A percentile compares a stretch with the other conserved stretches of the same genome.
phyloP scores from a whole-genome alignment of 2,329 filamentous ascomycete species.

The Coniochaeta sp. region DNA sequence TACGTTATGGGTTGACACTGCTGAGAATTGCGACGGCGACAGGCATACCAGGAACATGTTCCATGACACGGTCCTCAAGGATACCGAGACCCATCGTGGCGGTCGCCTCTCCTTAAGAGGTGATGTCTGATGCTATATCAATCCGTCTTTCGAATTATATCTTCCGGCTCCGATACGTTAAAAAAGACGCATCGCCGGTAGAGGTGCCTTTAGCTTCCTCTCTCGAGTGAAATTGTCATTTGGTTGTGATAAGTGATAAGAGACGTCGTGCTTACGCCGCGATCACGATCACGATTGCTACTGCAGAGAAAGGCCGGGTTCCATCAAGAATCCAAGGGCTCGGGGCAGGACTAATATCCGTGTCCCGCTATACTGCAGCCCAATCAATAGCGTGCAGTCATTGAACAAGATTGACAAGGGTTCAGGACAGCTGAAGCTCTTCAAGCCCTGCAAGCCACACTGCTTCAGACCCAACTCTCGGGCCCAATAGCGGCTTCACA shows the following conservation, averaged over 20 bases:
- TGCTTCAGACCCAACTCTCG: neutral
- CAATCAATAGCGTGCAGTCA: neutral
- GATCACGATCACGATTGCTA: neutral
- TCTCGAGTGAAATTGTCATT: neutral
- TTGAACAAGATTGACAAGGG: neutral
- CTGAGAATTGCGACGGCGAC: neutral
- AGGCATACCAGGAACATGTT: slow-evolving; percentile 71
- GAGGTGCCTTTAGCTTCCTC: too few species aligned
- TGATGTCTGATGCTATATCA: too few species aligned
- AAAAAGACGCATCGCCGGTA: neutral
- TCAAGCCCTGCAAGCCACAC: neutral
- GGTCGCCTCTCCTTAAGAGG: neutral
- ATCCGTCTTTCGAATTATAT: too few species aligned
- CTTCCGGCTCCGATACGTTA: too few species aligned
- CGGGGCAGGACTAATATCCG: neutral
- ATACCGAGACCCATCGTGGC: slow-evolving; percentile 62
- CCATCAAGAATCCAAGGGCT: neutral
- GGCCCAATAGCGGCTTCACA: neutral
- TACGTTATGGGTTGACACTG: neutral
- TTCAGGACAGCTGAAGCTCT: neutral
- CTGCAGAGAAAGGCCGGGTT: too few species aligned
- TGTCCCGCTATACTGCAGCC: neutral
- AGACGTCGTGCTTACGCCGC: neutral
- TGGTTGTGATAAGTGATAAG: neutral
- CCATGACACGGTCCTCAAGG: slow-evolving; percentile 57